A percentile compares a stretch with the other conserved stretches of the same genome.
phyloP scores from a whole-genome alignment of 1,284 basidiomycete genomes.

The Meripilus lineatus region DNA sequence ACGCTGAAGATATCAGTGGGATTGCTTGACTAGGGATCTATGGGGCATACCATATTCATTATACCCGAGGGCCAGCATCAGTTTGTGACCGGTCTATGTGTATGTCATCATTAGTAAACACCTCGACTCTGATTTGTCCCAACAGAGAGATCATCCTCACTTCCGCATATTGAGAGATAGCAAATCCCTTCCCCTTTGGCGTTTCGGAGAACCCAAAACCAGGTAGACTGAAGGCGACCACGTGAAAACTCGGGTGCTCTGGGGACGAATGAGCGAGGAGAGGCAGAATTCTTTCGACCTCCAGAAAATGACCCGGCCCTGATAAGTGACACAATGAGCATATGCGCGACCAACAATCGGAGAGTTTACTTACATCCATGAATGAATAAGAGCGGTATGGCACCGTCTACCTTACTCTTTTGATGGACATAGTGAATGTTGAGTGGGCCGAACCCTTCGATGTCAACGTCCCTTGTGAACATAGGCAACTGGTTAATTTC shows the following conservation, averaged over 20 bases:
- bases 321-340: neutral
- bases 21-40: neutral
- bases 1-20: neutral
- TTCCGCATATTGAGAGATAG: neutral
- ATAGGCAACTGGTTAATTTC: slow-evolving; percentile 14
- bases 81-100: slow-evolving; percentile 30
- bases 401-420: slow-evolving; percentile 14
- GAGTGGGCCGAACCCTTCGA: slow-evolving; percentile 14
- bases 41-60: slow-evolving; percentile 36
- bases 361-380: slow-evolving; percentile 18
- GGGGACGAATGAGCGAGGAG: slow-evolving; percentile 6
- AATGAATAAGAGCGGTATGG: slow-evolving; percentile 21
- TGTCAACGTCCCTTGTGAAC: slow-evolving; percentile 16
- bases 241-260: slow-evolving; percentile 27
- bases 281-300: slow-evolving; percentile 21
- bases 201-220: slow-evolving; percentile 16
- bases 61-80: slow-evolving; percentile 46
- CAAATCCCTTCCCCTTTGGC: slow-evolving; percentile 25
- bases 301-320: slow-evolving; percentile 35
- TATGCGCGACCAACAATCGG: slow-evolving; percentile 8
- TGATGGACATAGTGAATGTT: slow-evolving; percentile 15
- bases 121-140: neutral
- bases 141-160: neutral
- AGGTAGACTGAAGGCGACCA: slow-evolving; percentile 33
- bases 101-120: neutral